These are phyloP conservation scores for Sugiyamaella pinicola DNA, from an alignment of 1,139 yeast genomes.

Conservation along the genomic window DNA sequence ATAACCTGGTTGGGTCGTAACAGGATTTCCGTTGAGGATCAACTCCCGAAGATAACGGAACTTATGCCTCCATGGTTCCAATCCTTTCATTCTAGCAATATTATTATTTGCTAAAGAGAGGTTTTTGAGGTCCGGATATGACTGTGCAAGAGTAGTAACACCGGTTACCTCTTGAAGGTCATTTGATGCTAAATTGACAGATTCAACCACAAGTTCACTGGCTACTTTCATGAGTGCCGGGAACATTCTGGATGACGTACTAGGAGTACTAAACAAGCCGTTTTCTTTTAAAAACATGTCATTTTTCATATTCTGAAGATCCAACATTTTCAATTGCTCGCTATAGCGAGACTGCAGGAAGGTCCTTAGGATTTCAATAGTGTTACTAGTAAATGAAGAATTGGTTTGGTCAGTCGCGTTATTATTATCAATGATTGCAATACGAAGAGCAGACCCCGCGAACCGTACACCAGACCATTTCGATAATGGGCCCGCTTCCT, in stretches of 20 bases:
- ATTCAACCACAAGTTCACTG: constrained; percentile 53
- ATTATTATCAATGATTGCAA: constrained; percentile 47
- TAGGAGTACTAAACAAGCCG: constrained; percentile 65
- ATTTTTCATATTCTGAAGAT: constrained; percentile 64
- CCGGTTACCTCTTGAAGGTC: constrained; percentile 61
- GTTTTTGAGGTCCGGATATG: constrained; percentile 76
- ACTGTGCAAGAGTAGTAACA: constrained; percentile 67
- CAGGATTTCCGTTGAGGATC: constrained; percentile 76
- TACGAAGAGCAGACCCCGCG: constrained; percentile 70
- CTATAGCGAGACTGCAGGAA: constrained; percentile 71
- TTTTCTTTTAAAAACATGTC: constrained; percentile 63
- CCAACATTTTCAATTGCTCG: constrained; percentile 63
- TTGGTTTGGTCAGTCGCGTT: constrained; percentile 18
- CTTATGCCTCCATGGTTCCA: constrained; percentile 81
- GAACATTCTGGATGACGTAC: constrained; percentile 75
- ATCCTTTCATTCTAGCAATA: constrained; percentile 56
- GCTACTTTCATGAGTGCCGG: constrained; percentile 91
- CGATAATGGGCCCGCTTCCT: constrained; percentile 61
- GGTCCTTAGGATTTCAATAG: constrained; percentile 63
- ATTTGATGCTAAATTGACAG: constrained; percentile 76
- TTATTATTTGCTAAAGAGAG: constrained; percentile 78
- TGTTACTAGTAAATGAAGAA: constrained; percentile 15
- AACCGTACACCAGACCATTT: constrained; percentile 76
- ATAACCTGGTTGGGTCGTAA: constrained; percentile 54
- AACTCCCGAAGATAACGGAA: constrained; percentile 74